Percentiles rank a stretch among this genome's conserved stretches.
These are phyloP conservation scores for Nepenthes mirabilis DNA, from an alignment of 148 eudicot species.

Conservation along the genomic window DNA sequence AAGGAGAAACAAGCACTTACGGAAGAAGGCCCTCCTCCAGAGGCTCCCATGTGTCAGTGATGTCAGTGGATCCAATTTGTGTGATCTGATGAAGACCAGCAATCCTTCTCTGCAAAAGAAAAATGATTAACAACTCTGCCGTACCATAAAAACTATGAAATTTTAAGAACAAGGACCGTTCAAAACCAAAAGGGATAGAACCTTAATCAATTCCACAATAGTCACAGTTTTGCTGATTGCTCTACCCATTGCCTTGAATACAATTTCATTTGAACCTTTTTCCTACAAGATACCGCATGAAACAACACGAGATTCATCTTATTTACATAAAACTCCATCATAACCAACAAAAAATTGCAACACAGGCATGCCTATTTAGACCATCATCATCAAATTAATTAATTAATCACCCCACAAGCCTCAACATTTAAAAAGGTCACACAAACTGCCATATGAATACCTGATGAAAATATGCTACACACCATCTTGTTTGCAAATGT, in stretches of 20 bases:
- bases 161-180: background rate
- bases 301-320: too few relatives aligned
- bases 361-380: too few relatives aligned
- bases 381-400: too few relatives aligned
- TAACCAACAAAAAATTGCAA: background rate
- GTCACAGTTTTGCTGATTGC: constrained; percentile 96
- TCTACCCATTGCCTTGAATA: constrained; percentile 98
- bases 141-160: background rate
- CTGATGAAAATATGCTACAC: too few relatives aligned
- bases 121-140: background rate
- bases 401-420: too few relatives aligned
- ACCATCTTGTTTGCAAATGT: too few relatives aligned
- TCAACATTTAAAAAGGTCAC: too few relatives aligned
- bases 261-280: constrained; percentile 67
- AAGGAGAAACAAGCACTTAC: constrained; percentile 32
- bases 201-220: constrained; percentile 97
- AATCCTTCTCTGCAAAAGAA: constrained; percentile 62
- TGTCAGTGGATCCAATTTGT: constrained; percentile 75
- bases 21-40: constrained; percentile 94
- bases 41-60: constrained; percentile 97
- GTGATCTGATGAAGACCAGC: constrained; percentile 95
- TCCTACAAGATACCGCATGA: constrained; percentile 32
- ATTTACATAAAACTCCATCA: too few relatives aligned
- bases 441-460: too few relatives aligned
- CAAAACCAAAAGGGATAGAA: constrained; percentile 4